Evolutionary conservation across 2,329 filamentous ascomycete genomes (phyloP).

Genomic region (Aureobasidium pullulans): DNA sequence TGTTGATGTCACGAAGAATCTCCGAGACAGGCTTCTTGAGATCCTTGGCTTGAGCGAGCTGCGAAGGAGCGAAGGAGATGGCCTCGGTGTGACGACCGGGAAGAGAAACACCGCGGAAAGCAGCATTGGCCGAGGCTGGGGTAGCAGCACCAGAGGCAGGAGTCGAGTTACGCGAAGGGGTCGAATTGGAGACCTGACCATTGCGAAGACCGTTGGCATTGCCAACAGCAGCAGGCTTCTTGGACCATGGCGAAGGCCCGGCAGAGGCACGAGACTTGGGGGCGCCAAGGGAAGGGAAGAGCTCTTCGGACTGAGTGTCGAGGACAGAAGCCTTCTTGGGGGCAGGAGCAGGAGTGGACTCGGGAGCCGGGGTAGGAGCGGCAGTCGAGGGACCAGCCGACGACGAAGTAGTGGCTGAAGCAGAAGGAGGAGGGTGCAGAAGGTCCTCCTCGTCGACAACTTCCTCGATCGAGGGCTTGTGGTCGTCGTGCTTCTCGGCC

Average conservation of each 20-base stretch:
- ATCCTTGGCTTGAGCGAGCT: conserved; percentile 68
- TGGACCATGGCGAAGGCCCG: conserved; percentile 70
- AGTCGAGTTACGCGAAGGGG: conserved; percentile 53
- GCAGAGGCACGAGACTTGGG: conserved; percentile 57
- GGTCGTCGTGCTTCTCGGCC: conserved; percentile 48
- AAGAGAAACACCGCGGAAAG: conserved; percentile 52
- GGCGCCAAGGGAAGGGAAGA: conserved; percentile 84
- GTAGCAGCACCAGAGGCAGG: conserved; percentile 52
- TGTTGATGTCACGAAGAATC: conserved; percentile 85
- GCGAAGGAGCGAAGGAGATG: conserved; percentile 64
- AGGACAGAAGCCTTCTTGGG: conserved; percentile 34
- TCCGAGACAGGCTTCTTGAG: conserved; percentile 80
- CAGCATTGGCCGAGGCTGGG: conserved; percentile 40
- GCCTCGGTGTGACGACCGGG: conserved; percentile 77
- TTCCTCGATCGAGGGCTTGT: conserved; percentile 67
- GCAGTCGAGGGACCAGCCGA: conserved; percentile 43
- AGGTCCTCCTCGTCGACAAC: conserved; percentile 71
- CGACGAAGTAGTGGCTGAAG: conserved; percentile 29
- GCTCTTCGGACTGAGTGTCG: conserved; percentile 81
- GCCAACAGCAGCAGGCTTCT: conserved; percentile 47
- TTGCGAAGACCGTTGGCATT: conserved; percentile 48
- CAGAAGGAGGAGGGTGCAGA: conserved; percentile 47
- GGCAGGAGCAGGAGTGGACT: background rate
- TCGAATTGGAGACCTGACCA: conserved; percentile 44
- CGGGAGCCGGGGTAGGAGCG: conserved; percentile 25